Percentiles rank a stretch among this genome's conserved stretches.
These are phyloP conservation scores for Sugiyamaella xylanicola DNA, from an alignment of 1,139 yeast species.

Conservation along the genomic window DNA sequence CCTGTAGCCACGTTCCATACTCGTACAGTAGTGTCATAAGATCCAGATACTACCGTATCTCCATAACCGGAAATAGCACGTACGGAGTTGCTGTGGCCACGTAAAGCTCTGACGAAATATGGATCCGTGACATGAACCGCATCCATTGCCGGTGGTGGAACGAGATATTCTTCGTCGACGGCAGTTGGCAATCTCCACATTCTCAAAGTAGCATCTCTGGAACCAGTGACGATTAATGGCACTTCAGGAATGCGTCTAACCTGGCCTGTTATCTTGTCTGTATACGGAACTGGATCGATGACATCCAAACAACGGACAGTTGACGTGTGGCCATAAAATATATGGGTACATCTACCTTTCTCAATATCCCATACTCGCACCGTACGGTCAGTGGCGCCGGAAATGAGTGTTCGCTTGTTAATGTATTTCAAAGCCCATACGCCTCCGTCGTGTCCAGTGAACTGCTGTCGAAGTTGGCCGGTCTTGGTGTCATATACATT, in stretches of 20 bases:
- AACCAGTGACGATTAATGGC: conserved; percentile 79
- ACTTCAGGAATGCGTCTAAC: conserved; percentile 63
- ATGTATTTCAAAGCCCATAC: conserved; percentile 96
- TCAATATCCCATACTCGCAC: conserved; percentile 88
- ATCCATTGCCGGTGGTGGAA: conserved; percentile 12
- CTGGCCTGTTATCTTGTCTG: conserved; percentile 48
- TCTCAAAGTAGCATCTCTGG: conserved; percentile 85
- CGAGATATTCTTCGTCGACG: conserved; percentile 26
- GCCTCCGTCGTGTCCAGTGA: conserved; percentile 94
- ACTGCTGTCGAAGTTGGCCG: conserved; percentile 54
- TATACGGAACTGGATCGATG: conserved; percentile 56
- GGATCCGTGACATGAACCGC: conserved; percentile 51
- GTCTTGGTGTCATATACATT: conserved; percentile 78
- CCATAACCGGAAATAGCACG: conserved; percentile 88
- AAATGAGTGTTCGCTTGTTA: conserved; percentile 68
- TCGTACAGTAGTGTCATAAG: conserved; percentile 86
- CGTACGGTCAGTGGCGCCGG: conserved; percentile 90
- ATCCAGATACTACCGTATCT: conserved; percentile 81
- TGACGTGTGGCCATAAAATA: conserved; percentile 87
- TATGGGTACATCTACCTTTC: conserved; percentile 76
- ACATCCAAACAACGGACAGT: conserved; percentile 91
- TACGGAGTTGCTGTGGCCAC: conserved; percentile 87
- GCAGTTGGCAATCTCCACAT: conserved; percentile 79
- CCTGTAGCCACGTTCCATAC: conserved; percentile 89
- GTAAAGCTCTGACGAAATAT: conserved; percentile 69